Percentiles rank a stretch among this genome's conserved stretches.
These are phyloP conservation scores for Claviceps sp. DNA, from an alignment of 2,329 filamentous ascomycete genomes.

Conservation along the genomic window DNA sequence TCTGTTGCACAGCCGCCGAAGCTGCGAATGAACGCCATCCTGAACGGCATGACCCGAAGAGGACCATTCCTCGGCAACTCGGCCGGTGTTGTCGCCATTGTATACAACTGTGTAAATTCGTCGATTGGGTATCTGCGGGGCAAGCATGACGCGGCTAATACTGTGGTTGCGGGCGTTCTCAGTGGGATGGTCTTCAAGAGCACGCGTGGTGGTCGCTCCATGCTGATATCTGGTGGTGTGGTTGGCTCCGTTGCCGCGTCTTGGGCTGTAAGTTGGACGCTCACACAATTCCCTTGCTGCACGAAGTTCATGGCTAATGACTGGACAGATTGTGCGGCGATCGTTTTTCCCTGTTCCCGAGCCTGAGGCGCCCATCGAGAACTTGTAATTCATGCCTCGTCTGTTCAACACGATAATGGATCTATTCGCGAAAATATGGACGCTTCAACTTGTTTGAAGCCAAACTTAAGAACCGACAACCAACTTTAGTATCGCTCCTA, in stretches of 20 bases:
- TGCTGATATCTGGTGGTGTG: slow-evolving; percentile 87
- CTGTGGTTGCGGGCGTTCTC: slow-evolving; percentile 68
- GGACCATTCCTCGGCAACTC: slow-evolving; percentile 95
- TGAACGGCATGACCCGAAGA: slow-evolving; percentile 86
- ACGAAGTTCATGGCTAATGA: slow-evolving; percentile 3
- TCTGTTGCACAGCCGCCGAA: slow-evolving; percentile 71
- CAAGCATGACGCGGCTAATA: slow-evolving; percentile 84
- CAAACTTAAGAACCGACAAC: neutral
- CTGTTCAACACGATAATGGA: slow-evolving; percentile 16
- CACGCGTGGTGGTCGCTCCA: slow-evolving; percentile 76
- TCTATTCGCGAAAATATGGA: neutral
- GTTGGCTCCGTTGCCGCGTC: slow-evolving; percentile 72
- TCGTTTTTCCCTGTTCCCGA: slow-evolving; percentile 29
- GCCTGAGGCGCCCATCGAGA: slow-evolving; percentile 13
- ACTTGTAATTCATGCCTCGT: slow-evolving; percentile 14
- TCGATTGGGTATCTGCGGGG: slow-evolving; percentile 66
- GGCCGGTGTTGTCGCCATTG: slow-evolving; percentile 86
- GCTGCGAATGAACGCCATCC: slow-evolving; percentile 81
- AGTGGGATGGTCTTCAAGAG: slow-evolving; percentile 96
- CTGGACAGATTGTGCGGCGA: slow-evolving; percentile 23
- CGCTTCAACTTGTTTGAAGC: neutral
- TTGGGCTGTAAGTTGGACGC: slow-evolving; percentile 65
- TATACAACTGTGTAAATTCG: slow-evolving; percentile 90
- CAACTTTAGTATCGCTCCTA: slow-evolving; percentile 1
- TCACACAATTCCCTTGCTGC: neutral